Base-by-base conservation (phyloP, 1,139 yeast species). In the Candida dubliniensis region DNA sequence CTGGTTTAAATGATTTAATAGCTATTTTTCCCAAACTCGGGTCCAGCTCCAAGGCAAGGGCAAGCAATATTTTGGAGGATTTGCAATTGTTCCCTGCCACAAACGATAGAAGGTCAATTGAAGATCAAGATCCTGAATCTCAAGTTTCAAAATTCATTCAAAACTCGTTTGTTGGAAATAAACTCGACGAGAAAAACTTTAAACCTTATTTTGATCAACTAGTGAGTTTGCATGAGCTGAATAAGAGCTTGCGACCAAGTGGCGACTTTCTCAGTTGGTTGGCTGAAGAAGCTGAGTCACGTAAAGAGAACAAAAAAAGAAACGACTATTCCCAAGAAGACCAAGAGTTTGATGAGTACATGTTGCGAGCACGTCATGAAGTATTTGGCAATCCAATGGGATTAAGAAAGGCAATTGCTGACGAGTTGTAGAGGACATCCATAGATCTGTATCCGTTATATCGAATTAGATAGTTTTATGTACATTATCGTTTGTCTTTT, bases 381-480 rank as follows among this genome's bases (percentile, higher is more conserved):
- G 80, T 85, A 1, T 89, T 87, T 67, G 96, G 96, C 1, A 89
- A 89, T 56, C 89, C 88, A 9, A 71, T 79, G 58, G 96, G 87
- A 0, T 63, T 70, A 44, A 72, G 91, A 48, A 82, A 82, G 55
- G 81, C 79, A 38, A 55, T 69, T 47, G 68, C 67, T 9, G 85
- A 81, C 58, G 88, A 82, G 47, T 61, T 82, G 32, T 79, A 68
- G 37, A 60, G 32, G 24, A 36, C 8, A 25, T 34, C 5, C 23
- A 18, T 18, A 18, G 23, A 18, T 18, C 23, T 18, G 11, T 39
- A 35, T 13, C 10, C 26, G 29, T 29, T 24, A 13, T 35, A 8
- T 13, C n/a, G 10, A 27, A 34, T 27, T 12, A 11, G 32, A 41
- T 33, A 18, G 23, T 18, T 18, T 18, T 18, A 18, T 18, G 23